Conservation (phyloP, 176 grass and related monocot genomes). For the Oryza meridionalis region DNA sequence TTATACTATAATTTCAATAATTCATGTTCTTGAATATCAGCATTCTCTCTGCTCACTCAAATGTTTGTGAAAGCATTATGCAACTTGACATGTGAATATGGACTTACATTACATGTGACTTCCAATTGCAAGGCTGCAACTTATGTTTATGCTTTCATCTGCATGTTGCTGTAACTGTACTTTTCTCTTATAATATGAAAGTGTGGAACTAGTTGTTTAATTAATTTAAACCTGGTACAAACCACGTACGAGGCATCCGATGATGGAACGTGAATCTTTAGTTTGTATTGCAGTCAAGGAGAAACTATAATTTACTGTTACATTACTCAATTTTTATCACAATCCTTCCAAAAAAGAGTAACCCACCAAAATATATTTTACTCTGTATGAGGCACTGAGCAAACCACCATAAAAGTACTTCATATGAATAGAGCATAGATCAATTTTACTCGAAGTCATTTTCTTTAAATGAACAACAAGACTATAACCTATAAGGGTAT, state of each 20-base stretch:
- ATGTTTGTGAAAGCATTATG: background rate
- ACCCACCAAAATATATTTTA: too few species aligned
- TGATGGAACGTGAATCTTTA: conserved; percentile 8
- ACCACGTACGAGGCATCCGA: background rate
- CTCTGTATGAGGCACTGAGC: too few species aligned
- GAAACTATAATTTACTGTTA: background rate
- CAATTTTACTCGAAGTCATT: too few species aligned
- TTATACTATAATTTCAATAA: background rate
- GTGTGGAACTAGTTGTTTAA: background rate
- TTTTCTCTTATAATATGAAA: conserved; percentile 9
- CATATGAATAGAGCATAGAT: too few species aligned
- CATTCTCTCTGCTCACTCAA: background rate
- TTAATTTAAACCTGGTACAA: background rate
- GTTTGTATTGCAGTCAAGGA: background rate
- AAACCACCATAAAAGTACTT: too few species aligned
- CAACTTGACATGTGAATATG: background rate
- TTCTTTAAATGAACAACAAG: too few species aligned
- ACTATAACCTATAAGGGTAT: too few species aligned
- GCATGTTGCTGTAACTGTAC: background rate
- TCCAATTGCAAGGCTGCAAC: background rate
- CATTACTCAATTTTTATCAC: background rate
- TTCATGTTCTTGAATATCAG: background rate
- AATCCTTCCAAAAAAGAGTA: background rate
- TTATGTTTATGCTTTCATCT: conserved; percentile 7
- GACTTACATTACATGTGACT: background rate